phyloP scores from a whole-genome alignment of 805 yeast species.

The Hanseniaspora taiwanica region DNA sequence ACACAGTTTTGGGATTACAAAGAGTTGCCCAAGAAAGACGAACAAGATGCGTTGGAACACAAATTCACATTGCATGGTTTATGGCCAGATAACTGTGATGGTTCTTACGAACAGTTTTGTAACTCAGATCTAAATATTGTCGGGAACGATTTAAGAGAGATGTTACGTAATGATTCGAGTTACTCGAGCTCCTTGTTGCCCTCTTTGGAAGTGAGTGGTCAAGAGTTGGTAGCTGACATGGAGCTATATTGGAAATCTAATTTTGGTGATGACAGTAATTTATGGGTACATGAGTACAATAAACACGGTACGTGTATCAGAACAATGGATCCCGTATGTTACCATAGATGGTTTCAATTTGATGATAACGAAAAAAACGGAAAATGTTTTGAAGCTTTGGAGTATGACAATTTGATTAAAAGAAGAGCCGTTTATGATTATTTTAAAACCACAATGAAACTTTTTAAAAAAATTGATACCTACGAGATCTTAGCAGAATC shows the following conservation, averaged over 20 bases:
- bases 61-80: slow-evolving; percentile 73
- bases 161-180: slow-evolving; percentile 12
- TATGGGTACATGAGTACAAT: slow-evolving; percentile 89
- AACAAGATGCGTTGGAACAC: slow-evolving; percentile 24
- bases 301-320: slow-evolving; percentile 90
- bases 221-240: slow-evolving; percentile 46
- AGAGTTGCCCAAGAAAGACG: slow-evolving; percentile 10
- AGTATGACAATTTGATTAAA: slow-evolving; percentile 7
- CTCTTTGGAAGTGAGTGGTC: slow-evolving; percentile 28
- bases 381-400: background rate
- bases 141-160: slow-evolving; percentile 28
- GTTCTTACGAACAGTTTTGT: slow-evolving; percentile 71
- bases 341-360: slow-evolving; percentile 25
- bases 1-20: slow-evolving; percentile 89
- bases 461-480: slow-evolving; percentile 52
- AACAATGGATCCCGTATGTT: slow-evolving; percentile 65
- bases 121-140: slow-evolving; percentile 46
- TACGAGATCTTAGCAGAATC: slow-evolving; percentile 49
- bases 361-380: slow-evolving; percentile 7
- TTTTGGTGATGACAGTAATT: slow-evolving; percentile 48
- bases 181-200: slow-evolving; percentile 4
- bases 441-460: slow-evolving; percentile 43
- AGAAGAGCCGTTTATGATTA: slow-evolving; percentile 50
- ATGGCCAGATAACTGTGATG: slow-evolving; percentile 85
- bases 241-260: slow-evolving; percentile 56